Evolutionary conservation across 2,329 filamentous ascomycete genomes (phyloP).

Genomic region (Venturia nashicola): DNA sequence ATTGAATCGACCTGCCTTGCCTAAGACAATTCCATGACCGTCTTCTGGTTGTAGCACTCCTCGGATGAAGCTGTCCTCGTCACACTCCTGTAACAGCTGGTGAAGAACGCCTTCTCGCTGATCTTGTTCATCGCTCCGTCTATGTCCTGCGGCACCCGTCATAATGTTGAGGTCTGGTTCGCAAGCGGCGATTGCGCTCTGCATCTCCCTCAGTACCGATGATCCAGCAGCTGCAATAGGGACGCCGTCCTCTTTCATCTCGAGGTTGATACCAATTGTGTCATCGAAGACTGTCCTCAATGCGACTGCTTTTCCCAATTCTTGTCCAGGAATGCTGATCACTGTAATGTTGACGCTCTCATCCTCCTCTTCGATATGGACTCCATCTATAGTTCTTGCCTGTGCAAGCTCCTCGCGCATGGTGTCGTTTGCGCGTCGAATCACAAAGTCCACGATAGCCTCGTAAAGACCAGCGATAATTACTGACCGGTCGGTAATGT

Average conservation of each 20-base stretch:
- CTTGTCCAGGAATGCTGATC: slow-evolving; percentile 69
- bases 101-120: slow-evolving; percentile 74
- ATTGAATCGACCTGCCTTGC: slow-evolving; percentile 67
- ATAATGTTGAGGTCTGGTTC: slow-evolving; percentile 69
- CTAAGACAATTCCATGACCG: slow-evolving; percentile 68
- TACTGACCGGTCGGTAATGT: slow-evolving; percentile 62
- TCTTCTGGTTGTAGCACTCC: slow-evolving; percentile 68
- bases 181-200: slow-evolving; percentile 63
- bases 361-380: slow-evolving; percentile 45
- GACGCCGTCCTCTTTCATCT: slow-evolving; percentile 94
- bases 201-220: slow-evolving; percentile 79
- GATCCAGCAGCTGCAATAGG: slow-evolving; percentile 61
- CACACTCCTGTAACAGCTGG: slow-evolving; percentile 68
- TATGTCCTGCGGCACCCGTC: slow-evolving; percentile 52
- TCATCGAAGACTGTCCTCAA: slow-evolving; percentile 91
- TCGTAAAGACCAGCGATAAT: slow-evolving; percentile 85
- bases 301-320: slow-evolving; percentile 74
- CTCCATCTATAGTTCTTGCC: slow-evolving; percentile 31
- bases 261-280: slow-evolving; percentile 78
- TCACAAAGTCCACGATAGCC: slow-evolving; percentile 87
- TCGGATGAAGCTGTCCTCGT: slow-evolving; percentile 72
- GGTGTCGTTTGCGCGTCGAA: slow-evolving; percentile 74
- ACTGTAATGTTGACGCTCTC: slow-evolving; percentile 86
- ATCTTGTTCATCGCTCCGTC: slow-evolving; percentile 68
- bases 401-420: slow-evolving; percentile 65